phyloP scores from a whole-genome alignment of 2,329 filamentous ascomycete species.

The Dryadomyces quercivorus region DNA sequence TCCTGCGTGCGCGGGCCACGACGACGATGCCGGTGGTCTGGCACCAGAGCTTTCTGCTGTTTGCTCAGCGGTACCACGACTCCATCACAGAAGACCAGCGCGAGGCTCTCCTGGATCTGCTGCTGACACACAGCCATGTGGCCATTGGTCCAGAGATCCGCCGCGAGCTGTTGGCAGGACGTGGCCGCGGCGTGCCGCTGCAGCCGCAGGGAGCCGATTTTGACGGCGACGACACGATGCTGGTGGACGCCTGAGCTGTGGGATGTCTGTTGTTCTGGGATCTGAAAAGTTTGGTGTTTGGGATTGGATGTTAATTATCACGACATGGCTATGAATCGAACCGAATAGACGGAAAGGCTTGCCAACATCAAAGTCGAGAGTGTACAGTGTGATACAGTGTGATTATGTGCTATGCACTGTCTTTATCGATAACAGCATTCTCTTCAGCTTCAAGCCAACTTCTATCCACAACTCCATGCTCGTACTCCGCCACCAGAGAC shows the following conservation, averaged over 20 bases:
- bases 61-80: slow-evolving; percentile 88
- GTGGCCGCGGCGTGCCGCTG: slow-evolving; percentile 65
- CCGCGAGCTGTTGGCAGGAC: slow-evolving; percentile 74
- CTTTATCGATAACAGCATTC: slow-evolving; percentile 6
- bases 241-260: slow-evolving; percentile 39
- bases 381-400: neutral
- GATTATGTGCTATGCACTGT: neutral
- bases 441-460: neutral
- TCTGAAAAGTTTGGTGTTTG: slow-evolving; percentile 2
- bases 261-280: neutral
- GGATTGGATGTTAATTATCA: neutral
- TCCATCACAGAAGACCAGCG: slow-evolving; percentile 86
- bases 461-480: neutral
- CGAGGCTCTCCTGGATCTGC: slow-evolving; percentile 77
- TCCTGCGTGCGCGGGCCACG: slow-evolving; percentile 35
- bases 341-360: neutral
- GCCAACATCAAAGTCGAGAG: too few relatives aligned
- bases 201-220: slow-evolving; percentile 42
- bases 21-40: slow-evolving; percentile 69
- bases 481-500: neutral
- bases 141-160: slow-evolving; percentile 85
- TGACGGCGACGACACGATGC: slow-evolving; percentile 87
- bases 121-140: slow-evolving; percentile 74
- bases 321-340: neutral
- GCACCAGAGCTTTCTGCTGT: slow-evolving; percentile 87